phyloP scores from a whole-genome alignment of 306 rosid genomes.

The Rosa rugosa region DNA sequence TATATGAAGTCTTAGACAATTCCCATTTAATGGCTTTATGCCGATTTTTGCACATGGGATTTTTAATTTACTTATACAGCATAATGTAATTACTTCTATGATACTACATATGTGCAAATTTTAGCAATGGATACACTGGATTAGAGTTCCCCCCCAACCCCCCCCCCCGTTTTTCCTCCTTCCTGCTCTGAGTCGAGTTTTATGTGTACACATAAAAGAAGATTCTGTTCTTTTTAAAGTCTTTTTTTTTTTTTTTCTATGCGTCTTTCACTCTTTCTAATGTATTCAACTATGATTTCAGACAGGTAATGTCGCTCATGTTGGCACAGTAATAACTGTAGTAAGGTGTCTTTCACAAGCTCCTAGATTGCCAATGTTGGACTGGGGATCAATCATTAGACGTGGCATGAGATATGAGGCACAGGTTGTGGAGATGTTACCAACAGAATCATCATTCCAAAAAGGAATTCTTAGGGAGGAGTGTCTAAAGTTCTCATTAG shows the following conservation, averaged over 20 bases:
- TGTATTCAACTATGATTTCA: conserved; percentile 34
- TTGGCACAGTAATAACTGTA: conserved; percentile 45
- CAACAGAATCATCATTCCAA: conserved; percentile 37
- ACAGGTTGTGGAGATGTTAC: conserved; percentile 40
- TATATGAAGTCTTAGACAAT: neutral
- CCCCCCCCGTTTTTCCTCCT: too few species aligned
- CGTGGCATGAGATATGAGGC: conserved; percentile 86
- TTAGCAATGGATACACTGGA: neutral
- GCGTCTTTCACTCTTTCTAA: conserved; percentile 29
- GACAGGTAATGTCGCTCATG: conserved; percentile 40
- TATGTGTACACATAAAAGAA: neutral
- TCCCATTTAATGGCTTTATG: neutral
- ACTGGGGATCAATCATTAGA: conserved; percentile 83
- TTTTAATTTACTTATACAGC: neutral
- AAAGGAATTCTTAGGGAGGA: conserved; percentile 72
- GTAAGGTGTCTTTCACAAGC: conserved; percentile 89
- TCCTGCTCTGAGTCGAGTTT: neutral
- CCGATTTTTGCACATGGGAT: neutral
- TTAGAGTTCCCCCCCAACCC: too few species aligned
- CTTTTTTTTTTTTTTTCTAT: neutral
- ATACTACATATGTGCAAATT: neutral
- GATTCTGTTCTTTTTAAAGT: neutral
- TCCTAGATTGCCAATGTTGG: conserved; percentile 84
- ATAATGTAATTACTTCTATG: neutral
- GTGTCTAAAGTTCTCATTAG: conserved; percentile 67